Conservation (phyloP, 2,329 filamentous ascomycete genomes). For the Penicillium sp. region DNA sequence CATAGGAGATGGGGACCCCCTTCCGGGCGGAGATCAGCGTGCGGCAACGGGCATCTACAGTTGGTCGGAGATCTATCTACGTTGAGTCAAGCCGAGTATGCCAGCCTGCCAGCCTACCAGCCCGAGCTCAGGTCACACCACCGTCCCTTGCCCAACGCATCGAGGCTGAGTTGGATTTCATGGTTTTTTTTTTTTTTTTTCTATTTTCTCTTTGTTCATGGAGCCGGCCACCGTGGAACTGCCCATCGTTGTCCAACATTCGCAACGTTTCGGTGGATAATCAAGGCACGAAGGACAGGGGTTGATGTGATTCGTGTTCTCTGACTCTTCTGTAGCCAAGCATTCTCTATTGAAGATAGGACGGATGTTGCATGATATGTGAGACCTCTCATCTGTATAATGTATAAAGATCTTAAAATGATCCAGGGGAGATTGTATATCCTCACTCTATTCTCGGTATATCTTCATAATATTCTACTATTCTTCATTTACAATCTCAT, state of each 20-base stretch:
- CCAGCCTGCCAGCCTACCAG: slow-evolving; percentile 6
- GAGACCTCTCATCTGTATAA: not conserved
- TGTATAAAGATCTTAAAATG: too few relatives aligned
- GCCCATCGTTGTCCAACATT: not conserved
- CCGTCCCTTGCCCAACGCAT: slow-evolving; percentile 1
- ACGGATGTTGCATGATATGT: not conserved
- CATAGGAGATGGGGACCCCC: slow-evolving; percentile 7
- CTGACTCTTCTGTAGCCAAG: slow-evolving; percentile 3
- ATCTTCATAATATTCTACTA: not conserved
- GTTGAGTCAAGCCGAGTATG: slow-evolving; percentile 17
- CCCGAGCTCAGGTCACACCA: slow-evolving; percentile 16
- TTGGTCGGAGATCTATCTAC: slow-evolving; percentile 19
- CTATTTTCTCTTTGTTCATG: not conserved
- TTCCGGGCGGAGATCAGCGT: slow-evolving; percentile 18
- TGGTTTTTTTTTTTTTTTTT: not conserved
- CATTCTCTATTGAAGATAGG: slow-evolving; percentile 8
- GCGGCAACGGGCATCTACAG: slow-evolving; percentile 14
- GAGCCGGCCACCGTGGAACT: not conserved
- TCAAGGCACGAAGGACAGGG: not conserved
- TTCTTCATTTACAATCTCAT: not conserved
- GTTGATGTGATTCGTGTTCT: not conserved
- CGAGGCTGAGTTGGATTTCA: slow-evolving; percentile 13
- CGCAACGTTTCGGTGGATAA: not conserved
- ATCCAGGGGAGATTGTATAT: too few relatives aligned
- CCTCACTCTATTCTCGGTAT: too few relatives aligned